Conservation (phyloP, 352 stramenopile species). For the Globisporangium nunn region DNA sequence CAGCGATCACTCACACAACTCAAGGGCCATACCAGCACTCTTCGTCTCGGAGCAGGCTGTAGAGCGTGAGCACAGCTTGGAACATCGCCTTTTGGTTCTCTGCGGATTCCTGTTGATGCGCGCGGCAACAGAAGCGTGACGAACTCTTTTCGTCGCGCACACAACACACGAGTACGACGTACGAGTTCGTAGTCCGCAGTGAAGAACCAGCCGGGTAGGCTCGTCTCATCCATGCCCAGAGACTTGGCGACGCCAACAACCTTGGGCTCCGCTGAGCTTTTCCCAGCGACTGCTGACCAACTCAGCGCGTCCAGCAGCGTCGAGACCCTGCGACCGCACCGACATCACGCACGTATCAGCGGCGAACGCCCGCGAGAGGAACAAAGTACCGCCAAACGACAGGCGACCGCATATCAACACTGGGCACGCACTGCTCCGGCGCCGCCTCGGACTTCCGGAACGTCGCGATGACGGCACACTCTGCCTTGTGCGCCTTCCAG, state of each 20-base stretch:
- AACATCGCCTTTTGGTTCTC: conserved; percentile 41
- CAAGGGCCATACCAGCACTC: conserved; percentile 42
- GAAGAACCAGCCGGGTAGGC: conserved; percentile 68
- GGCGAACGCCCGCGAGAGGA: background rate
- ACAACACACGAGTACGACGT: background rate
- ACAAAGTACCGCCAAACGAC: too few relatives aligned
- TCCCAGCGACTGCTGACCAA: conserved; percentile 25
- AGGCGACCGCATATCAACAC: too few relatives aligned
- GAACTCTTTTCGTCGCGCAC: too few relatives aligned
- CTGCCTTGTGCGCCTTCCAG: conserved; percentile 52
- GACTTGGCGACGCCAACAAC: conserved; percentile 45
- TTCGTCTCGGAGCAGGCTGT: conserved; percentile 59
- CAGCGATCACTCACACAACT: conserved; percentile 1
- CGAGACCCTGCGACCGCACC: conserved; percentile 19
- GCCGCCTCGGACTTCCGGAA: conserved; percentile 24
- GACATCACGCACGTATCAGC: background rate
- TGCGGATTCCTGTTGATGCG: conserved; percentile 24
- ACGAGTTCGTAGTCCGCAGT: conserved; percentile 45
- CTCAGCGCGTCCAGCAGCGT: conserved; percentile 33
- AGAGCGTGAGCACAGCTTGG: conserved; percentile 44
- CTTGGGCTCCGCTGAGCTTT: conserved; percentile 29
- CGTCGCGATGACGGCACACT: conserved; percentile 52
- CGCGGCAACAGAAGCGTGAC: background rate
- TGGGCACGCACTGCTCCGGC: conserved; percentile 5
- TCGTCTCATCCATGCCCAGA: conserved; percentile 30